Evolutionary conservation across 163 green algal species (phyloP).

Genomic region (Smithsoniella earleae): DNA sequence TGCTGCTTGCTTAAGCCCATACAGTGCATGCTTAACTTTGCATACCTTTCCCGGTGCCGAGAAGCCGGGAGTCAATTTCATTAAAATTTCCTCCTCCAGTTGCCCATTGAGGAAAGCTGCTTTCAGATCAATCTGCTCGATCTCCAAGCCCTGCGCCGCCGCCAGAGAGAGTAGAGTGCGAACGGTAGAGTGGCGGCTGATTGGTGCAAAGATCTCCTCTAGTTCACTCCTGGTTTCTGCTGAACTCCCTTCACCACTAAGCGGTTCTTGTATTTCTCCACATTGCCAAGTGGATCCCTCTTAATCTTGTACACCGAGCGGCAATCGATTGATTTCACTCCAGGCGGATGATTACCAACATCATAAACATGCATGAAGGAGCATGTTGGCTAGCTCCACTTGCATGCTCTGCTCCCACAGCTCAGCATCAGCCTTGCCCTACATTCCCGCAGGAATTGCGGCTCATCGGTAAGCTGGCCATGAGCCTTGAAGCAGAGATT

Average conservation of each 20-base stretch:
- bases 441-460: neutral
- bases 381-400: neutral
- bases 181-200: slow-evolving; percentile 31
- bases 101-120: slow-evolving; percentile 43
- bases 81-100: slow-evolving; percentile 40
- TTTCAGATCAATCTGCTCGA: slow-evolving; percentile 43
- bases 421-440: neutral
- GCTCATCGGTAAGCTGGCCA: neutral
- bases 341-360: neutral
- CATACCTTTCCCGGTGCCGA: neutral
- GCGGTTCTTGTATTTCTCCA: neutral
- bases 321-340: neutral
- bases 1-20: neutral
- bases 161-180: slow-evolving; percentile 33
- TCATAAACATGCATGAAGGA: neutral
- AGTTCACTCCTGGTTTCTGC: slow-evolving; percentile 13
- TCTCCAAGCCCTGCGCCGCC: slow-evolving; percentile 33
- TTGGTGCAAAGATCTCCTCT: slow-evolving; percentile 38
- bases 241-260: neutral
- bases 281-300: neutral
- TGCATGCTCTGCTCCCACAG: neutral
- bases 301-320: neutral
- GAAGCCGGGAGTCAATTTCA: slow-evolving; percentile 30
- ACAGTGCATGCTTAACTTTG: neutral
- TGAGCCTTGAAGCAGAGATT: neutral